phyloP scores from a whole-genome alignment of 2,329 filamentous ascomycete species.

The Zelopaecilomyces penicillatus region DNA sequence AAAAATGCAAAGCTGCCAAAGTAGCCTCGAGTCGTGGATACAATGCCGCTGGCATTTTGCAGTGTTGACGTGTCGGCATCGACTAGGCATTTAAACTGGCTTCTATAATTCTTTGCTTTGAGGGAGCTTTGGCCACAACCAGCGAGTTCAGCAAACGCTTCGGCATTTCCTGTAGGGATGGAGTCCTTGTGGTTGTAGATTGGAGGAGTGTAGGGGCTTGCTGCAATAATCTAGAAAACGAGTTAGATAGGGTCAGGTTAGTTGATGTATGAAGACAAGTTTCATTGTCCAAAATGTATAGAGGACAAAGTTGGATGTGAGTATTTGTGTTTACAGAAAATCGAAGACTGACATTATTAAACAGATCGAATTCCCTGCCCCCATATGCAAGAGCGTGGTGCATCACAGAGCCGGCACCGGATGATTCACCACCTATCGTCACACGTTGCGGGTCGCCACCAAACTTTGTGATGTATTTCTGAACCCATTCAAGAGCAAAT shows the following conservation, averaged over 20 bases:
- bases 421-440: slow-evolving; percentile 45
- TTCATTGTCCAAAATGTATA: too few relatives aligned
- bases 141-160: slow-evolving; percentile 23
- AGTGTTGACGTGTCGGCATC: slow-evolving; percentile 23
- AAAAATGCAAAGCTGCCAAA: slow-evolving; percentile 27
- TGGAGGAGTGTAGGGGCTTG: slow-evolving; percentile 43
- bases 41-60: slow-evolving; percentile 25
- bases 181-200: slow-evolving; percentile 36
- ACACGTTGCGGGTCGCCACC: slow-evolving; percentile 45
- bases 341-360: slow-evolving; percentile 26
- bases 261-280: too few relatives aligned
- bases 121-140: slow-evolving; percentile 18
- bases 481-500: slow-evolving; percentile 44
- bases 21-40: slow-evolving; percentile 18
- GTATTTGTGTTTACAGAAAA: neutral
- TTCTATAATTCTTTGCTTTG: slow-evolving; percentile 8
- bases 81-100: slow-evolving; percentile 27
- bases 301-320: neutral
- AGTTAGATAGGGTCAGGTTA: neutral
- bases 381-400: slow-evolving; percentile 40
- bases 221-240: slow-evolving; percentile 16
- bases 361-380: slow-evolving; percentile 34
- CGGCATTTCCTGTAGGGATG: slow-evolving; percentile 22
- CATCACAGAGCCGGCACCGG: slow-evolving; percentile 42
- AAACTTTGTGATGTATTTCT: slow-evolving; percentile 41